Conservation (phyloP, 768 basidiomycete genomes). For the Antrodiella citrinella region DNA sequence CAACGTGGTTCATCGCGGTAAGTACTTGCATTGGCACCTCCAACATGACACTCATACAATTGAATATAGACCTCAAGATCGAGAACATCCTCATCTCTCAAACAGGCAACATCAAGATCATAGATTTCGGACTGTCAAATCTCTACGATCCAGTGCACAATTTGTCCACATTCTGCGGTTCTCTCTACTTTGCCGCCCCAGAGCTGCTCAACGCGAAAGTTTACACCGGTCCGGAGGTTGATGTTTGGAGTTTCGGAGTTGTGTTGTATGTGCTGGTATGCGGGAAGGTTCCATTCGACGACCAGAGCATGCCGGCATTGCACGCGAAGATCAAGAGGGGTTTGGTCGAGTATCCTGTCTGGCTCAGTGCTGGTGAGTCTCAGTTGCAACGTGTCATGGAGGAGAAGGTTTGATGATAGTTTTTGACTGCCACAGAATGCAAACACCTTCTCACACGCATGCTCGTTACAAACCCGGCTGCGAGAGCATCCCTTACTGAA, state of each 20-base stretch:
- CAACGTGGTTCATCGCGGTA: slow-evolving; percentile 92
- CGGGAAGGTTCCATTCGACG: slow-evolving; percentile 98
- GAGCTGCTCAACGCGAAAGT: slow-evolving; percentile 95
- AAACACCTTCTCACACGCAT: slow-evolving; percentile 89
- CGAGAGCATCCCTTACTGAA: slow-evolving; percentile 76
- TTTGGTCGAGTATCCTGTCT: slow-evolving; percentile 92
- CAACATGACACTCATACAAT: background rate
- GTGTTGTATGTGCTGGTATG: slow-evolving; percentile 97
- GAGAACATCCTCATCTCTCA: slow-evolving; percentile 99
- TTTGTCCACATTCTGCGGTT: slow-evolving; percentile 94
- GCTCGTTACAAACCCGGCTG: slow-evolving; percentile 89
- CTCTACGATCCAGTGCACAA: slow-evolving; percentile 77
- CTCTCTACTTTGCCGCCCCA: slow-evolving; percentile 96
- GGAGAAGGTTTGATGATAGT: slow-evolving; percentile 12
- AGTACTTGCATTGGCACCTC: too few relatives aligned
- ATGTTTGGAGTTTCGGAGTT: slow-evolving; percentile 98
- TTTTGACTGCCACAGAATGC: slow-evolving; percentile 64
- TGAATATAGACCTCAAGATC: slow-evolving; percentile 79
- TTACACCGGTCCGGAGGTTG: slow-evolving; percentile 96
- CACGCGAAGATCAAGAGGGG: slow-evolving; percentile 99
- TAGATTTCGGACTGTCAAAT: slow-evolving; percentile 98
- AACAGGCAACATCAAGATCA: slow-evolving; percentile 98
- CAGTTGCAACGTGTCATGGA: background rate
- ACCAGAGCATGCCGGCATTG: slow-evolving; percentile 97
- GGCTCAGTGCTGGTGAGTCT: slow-evolving; percentile 81